Percentiles rank a stretch among this genome's conserved stretches.
Evolutionary conservation across 495 filamentous ascomycete species (phyloP).

Genomic region (Penicillium chermesinum): DNA sequence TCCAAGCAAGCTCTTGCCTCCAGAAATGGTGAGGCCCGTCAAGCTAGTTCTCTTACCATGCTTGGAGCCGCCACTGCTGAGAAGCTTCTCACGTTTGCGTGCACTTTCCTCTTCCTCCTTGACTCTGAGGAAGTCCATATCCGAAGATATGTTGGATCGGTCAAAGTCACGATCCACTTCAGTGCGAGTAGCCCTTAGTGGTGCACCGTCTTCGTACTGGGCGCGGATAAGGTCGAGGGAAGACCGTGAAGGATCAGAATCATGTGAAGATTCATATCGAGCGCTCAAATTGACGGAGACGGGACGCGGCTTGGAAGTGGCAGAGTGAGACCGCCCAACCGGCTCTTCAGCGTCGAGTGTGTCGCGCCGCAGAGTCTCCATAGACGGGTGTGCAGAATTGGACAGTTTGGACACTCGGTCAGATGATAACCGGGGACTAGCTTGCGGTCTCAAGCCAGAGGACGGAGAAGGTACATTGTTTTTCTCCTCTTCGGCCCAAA

Average conservation of each 20-base stretch:
- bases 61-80: conserved; percentile 53
- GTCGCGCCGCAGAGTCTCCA: conserved; percentile 61
- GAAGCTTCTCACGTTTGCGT: conserved; percentile 66
- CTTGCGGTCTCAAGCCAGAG: conserved; percentile 32
- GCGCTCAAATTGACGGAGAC: conserved; percentile 73
- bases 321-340: conserved; percentile 57
- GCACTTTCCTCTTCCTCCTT: conserved; percentile 67
- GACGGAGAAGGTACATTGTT: conserved; percentile 31
- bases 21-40: conserved; percentile 65
- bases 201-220: conserved; percentile 36
- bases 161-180: conserved; percentile 35
- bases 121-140: conserved; percentile 79
- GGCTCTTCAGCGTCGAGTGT: conserved; percentile 55
- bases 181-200: conserved; percentile 33
- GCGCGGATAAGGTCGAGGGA: conserved; percentile 34
- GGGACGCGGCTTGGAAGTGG: conserved; percentile 59
- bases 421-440: conserved; percentile 47
- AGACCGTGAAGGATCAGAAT: conserved; percentile 47
- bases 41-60: conserved; percentile 80
- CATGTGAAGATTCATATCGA: conserved; percentile 70
- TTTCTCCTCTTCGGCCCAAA: conserved; percentile 32
- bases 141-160: conserved; percentile 65
- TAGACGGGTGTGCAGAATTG: conserved; percentile 70
- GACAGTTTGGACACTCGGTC: conserved; percentile 46
- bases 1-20: conserved; percentile 79